Base-by-base conservation (phyloP, 2,329 filamentous ascomycete genomes). In the Macrophomina phaseolina region DNA sequence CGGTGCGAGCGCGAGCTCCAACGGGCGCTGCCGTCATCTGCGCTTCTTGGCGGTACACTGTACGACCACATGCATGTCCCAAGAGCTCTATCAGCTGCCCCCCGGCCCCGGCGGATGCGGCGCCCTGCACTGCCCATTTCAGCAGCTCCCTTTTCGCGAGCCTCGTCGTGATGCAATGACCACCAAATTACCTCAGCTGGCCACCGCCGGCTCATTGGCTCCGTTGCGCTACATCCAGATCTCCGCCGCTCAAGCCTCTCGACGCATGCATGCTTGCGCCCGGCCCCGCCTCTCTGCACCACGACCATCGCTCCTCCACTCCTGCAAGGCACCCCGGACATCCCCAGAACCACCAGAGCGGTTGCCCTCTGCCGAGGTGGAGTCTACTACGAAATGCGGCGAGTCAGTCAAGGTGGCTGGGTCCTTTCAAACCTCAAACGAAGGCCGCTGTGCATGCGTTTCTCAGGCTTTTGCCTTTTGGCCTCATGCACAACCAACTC, bases 401-500 rank as follows among this genome's bases (percentile, higher is more conserved):
- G 40, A 67, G 65, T 67, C 65, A 67, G 65, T 63, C 49, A n/a
- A 23, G 36, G 18, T 46, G 40, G 30, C 62, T 28, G 30, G 11
- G 5, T 34, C 23, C 23, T 2, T 51, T 23, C 16, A 36, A 55
- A 40, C n/a, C 18, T 28, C n/a, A 14, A 36, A 23, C 28, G 18
- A 30, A 46, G 14, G 36, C 28, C 12, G 49, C 11, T 38, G 28
- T 5, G 40, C 3, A 14, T 48, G 53, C 46, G 36, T 62, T 66
- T 46, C 34, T 81, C 82, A 83, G 81, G 80, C 73, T 79, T 23
- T 77, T 83, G 82, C 82, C 81, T 77, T 73, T 74, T 74, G 52
- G 81, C 82, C 76, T 81, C 84, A 84, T 76, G 74, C 78, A 80
- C 81, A 80, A 84, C 84, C 83, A 81, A 81, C 78, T 77, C 68